phyloP scores from a whole-genome alignment of 768 basidiomycete species.

The Dioszegia hungarica region DNA sequence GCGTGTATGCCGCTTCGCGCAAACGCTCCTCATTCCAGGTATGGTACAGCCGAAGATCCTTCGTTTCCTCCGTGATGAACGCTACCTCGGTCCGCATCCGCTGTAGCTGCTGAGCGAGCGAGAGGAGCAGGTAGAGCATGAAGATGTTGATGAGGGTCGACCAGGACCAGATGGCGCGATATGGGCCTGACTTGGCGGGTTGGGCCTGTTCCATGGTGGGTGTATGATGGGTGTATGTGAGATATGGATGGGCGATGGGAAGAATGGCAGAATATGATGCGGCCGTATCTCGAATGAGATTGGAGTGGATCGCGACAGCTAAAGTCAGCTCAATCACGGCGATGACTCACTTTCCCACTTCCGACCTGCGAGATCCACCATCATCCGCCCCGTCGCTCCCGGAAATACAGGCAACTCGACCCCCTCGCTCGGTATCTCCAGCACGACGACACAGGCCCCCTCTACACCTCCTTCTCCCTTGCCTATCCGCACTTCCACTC shows the following conservation, averaged over 20 bases:
- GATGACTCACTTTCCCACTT: constrained; percentile 21
- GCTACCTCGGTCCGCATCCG: constrained; percentile 27
- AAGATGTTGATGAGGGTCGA: constrained; percentile 29
- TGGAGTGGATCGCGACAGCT: background rate
- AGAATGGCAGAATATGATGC: background rate
- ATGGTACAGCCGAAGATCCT: constrained; percentile 26
- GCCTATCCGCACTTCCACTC: background rate
- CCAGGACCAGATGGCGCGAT: constrained; percentile 14
- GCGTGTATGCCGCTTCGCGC: background rate
- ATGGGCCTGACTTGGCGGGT: too few relatives aligned
- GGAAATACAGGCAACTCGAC: constrained; percentile 13
- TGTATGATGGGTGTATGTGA: too few relatives aligned
- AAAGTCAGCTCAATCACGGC: too few relatives aligned
- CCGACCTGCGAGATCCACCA: constrained; percentile 15
- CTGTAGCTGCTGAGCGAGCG: constrained; percentile 34
- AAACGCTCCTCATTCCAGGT: background rate
- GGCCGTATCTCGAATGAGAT: background rate
- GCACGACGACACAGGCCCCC: background rate
- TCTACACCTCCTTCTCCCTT: background rate
- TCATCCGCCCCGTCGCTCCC: constrained; percentile 6
- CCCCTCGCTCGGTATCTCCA: constrained; percentile 7
- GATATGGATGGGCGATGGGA: too few relatives aligned
- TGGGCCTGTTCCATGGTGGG: too few relatives aligned
- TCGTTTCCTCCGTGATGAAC: constrained; percentile 30
- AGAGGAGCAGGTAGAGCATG: constrained; percentile 28